phyloP scores from a whole-genome alignment of 202 grass and related monocot genomes.

The Eragrostis tef region DNA sequence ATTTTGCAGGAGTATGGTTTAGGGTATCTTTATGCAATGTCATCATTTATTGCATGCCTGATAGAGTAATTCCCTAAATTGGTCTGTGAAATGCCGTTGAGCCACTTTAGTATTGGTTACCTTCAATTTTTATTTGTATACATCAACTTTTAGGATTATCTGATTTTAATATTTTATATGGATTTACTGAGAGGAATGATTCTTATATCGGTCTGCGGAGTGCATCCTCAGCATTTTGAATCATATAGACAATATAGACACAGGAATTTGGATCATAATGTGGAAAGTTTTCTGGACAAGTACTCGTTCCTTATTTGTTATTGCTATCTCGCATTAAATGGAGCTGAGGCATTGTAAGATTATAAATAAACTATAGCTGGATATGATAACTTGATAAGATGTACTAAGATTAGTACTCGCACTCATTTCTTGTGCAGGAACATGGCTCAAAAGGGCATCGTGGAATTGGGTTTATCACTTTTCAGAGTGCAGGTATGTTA shows the following conservation, averaged over 20 bases:
- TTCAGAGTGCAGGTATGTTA: slow-evolving; percentile 68
- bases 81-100: slow-evolving; percentile 11
- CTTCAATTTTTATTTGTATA: background rate
- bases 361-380: background rate
- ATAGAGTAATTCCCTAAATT: slow-evolving; percentile 2
- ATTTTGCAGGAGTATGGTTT: background rate
- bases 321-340: background rate
- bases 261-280: background rate
- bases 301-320: slow-evolving; percentile 6
- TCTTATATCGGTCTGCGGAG: slow-evolving; percentile 1
- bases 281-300: slow-evolving; percentile 9
- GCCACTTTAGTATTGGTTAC: background rate
- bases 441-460: slow-evolving; percentile 89
- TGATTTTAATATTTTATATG: background rate
- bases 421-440: slow-evolving; percentile 57
- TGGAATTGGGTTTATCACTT: slow-evolving; percentile 98
- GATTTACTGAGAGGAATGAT: background rate
- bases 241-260: background rate
- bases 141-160: slow-evolving; percentile 3
- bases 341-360: background rate
- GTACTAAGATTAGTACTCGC: slow-evolving; percentile 29
- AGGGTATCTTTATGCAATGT: background rate
- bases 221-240: slow-evolving; percentile 9
- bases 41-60: slow-evolving; percentile 13
- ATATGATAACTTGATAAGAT: background rate